Conservation (phyloP, 805 yeast genomes). For the Vanderwaltozyma yarrowii region DNA sequence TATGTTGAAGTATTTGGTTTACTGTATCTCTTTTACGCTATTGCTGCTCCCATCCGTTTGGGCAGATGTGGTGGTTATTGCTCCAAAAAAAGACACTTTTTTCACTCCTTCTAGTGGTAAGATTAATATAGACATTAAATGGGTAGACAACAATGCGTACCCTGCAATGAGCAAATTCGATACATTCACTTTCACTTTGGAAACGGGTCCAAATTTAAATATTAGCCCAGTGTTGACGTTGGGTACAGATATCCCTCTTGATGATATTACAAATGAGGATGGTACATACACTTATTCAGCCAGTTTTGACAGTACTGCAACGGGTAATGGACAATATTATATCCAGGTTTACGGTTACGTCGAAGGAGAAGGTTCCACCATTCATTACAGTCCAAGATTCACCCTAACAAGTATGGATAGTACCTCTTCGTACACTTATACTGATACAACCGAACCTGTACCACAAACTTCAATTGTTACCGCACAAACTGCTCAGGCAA, state of each 20-base stretch:
- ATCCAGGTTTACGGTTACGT: slow-evolving; percentile 52
- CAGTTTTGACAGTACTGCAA: slow-evolving; percentile 33
- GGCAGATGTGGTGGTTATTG: slow-evolving; percentile 20
- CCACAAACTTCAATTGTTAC: slow-evolving; percentile 28
- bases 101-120: slow-evolving; percentile 20
- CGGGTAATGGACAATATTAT: slow-evolving; percentile 59
- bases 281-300: slow-evolving; percentile 32
- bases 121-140: slow-evolving; percentile 29
- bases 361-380: slow-evolving; percentile 35
- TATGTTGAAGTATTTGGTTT: too few species aligned
- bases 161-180: slow-evolving; percentile 39
- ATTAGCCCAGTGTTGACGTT: slow-evolving; percentile 34
- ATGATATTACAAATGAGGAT: slow-evolving; percentile 19
- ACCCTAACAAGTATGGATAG: slow-evolving; percentile 66
- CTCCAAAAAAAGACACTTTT: slow-evolving; percentile 16
- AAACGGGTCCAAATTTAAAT: slow-evolving; percentile 54
- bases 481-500: slow-evolving; percentile 32
- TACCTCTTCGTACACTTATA: slow-evolving; percentile 35
- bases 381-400: slow-evolving; percentile 63
- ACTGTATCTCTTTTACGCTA: too few species aligned
- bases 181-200: slow-evolving; percentile 43
- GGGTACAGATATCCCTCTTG: slow-evolving; percentile 22
- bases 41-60: slow-evolving; percentile 3
- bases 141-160: slow-evolving; percentile 45
- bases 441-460: slow-evolving; percentile 35